Evolutionary conservation across 371 early-diverging fungal species (phyloP), one percentile per base, ranked within the genome.

Genomic region (Mortierella sp.): DNA sequence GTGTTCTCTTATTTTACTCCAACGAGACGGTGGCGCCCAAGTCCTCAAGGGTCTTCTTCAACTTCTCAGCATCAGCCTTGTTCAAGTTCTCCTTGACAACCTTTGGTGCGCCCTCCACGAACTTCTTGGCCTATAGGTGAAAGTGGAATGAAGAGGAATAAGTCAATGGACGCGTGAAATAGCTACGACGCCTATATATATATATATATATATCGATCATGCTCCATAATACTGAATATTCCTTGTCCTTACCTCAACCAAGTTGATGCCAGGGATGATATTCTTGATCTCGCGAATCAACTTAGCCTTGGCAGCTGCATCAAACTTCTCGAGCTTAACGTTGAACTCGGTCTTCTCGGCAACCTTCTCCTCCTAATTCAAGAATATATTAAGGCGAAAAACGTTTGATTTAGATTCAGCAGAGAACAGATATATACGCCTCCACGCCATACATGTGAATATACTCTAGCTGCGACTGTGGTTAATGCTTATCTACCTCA

Each of bases 41-140:
- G 26, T 94, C 96, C 83, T 98, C 97, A 69, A 98, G 90, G 28
- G 94, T 89, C 89, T 94, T 94, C 93, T 98, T 97, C 77, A 98
- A 88, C 91, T 98, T 97, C 80, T 97, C 98, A 39, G 98, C 98
- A 78, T 98, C 99, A 68, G 96, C 99, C 92, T 98, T 98, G 83
- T 92, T 88, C 26, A 93, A 93, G 70, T 87, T 86, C 83, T 98
- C 97, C 88, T 95, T 94, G 81, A 98, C 90, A 65, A 96, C 94
- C 90, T 98, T 97, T 80, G 99, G 99, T 66, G 94, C 97, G 68
- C 94, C 89, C 86, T 98, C 99, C 28, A 98, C 98, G 86, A 98
- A 98, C 91, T 97, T 98, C 92, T 98, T 98, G 78, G 99, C 99
- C 88, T 88, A 81, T 49, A 55, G 10, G 18, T 26, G 1, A 43